Evolutionary conservation across 192 early-diverging fungal species (phyloP).

Genomic region (Geosiphon pyriformis): DNA sequence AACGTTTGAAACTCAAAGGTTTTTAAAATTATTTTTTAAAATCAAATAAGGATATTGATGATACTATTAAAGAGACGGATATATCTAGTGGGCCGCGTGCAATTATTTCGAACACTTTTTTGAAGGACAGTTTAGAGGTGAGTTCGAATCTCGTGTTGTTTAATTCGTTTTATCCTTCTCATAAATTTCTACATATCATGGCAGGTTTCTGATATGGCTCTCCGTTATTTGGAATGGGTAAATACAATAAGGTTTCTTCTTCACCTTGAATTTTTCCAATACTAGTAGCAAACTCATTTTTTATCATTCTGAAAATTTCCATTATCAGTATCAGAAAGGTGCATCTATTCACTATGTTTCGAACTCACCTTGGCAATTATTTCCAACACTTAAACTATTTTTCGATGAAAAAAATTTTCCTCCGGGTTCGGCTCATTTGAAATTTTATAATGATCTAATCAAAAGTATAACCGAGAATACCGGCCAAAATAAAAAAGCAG

Average conservation of each 20-base stretch:
- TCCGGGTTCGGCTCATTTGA: slow-evolving; percentile 63
- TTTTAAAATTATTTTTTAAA: no score
- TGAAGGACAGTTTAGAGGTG: slow-evolving; percentile 40
- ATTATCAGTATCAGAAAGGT: slow-evolving; percentile 47
- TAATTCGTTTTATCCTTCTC: not conserved
- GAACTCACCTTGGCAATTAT: slow-evolving; percentile 79
- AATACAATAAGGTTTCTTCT: not conserved
- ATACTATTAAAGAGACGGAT: slow-evolving; percentile 85
- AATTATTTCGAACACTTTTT: slow-evolving; percentile 57
- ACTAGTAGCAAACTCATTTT: not conserved
- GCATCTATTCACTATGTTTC: slow-evolving; percentile 81
- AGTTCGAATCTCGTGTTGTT: not conserved
- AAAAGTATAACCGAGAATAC: slow-evolving; percentile 52
- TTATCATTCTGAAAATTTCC: not conserved
- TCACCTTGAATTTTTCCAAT: no score
- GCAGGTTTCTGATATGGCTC: slow-evolving; percentile 33
- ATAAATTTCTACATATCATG: no score
- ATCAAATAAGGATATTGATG: slow-evolving; percentile 62
- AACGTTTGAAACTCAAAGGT: not conserved
- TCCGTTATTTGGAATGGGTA: slow-evolving; percentile 27
- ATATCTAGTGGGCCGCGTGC: slow-evolving; percentile 63
- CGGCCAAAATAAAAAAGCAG: slow-evolving; percentile 45
- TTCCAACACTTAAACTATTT: slow-evolving; percentile 62
- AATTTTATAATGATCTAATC: slow-evolving; percentile 57
- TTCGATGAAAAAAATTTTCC: slow-evolving; percentile 65